phyloP scores from a whole-genome alignment of 306 rosid genomes.

The Senna siamea region DNA sequence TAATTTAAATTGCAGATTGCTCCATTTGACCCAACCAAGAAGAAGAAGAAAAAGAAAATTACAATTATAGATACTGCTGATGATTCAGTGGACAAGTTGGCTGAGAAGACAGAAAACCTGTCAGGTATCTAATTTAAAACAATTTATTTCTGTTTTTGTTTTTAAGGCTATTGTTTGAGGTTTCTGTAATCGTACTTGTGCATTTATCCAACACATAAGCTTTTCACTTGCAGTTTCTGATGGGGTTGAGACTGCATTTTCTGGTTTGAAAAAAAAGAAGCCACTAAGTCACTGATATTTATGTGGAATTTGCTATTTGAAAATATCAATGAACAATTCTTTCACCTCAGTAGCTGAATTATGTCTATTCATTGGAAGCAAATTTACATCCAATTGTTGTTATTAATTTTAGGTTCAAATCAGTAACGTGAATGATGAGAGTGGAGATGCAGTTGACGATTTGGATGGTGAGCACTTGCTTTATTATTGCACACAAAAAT shows the following conservation, averaged over 20 bases:
- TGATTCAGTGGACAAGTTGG: slow-evolving; percentile 75
- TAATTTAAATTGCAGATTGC: slow-evolving; percentile 57
- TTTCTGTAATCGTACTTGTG: slow-evolving; percentile 6
- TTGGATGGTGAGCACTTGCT: slow-evolving; percentile 55
- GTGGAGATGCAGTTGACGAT: slow-evolving; percentile 66
- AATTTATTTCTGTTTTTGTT: background rate
- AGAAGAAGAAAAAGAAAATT: slow-evolving; percentile 75
- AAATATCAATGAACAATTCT: background rate
- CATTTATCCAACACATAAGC: slow-evolving; percentile 14
- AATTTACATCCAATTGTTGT: slow-evolving; percentile 15
- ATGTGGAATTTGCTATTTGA: background rate
- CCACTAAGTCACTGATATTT: slow-evolving; percentile 54
- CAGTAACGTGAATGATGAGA: slow-evolving; percentile 65
- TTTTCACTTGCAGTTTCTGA: slow-evolving; percentile 71
- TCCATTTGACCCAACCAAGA: slow-evolving; percentile 89
- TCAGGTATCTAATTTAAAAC: slow-evolving; percentile 52
- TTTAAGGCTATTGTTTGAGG: slow-evolving; percentile 4
- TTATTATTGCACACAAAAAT: background rate
- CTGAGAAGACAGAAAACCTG: slow-evolving; percentile 80
- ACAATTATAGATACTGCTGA: slow-evolving; percentile 54
- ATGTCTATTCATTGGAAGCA: slow-evolving; percentile 17
- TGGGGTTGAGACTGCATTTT: slow-evolving; percentile 69
- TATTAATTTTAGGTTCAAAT: slow-evolving; percentile 66
- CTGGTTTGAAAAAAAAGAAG: slow-evolving; percentile 92
- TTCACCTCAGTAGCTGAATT: background rate